A percentile compares a stretch with the other conserved stretches of the same genome.
These are phyloP conservation scores for Fusarium sp. DNA, from an alignment of 2,329 filamentous ascomycete genomes.

Conservation along the genomic window DNA sequence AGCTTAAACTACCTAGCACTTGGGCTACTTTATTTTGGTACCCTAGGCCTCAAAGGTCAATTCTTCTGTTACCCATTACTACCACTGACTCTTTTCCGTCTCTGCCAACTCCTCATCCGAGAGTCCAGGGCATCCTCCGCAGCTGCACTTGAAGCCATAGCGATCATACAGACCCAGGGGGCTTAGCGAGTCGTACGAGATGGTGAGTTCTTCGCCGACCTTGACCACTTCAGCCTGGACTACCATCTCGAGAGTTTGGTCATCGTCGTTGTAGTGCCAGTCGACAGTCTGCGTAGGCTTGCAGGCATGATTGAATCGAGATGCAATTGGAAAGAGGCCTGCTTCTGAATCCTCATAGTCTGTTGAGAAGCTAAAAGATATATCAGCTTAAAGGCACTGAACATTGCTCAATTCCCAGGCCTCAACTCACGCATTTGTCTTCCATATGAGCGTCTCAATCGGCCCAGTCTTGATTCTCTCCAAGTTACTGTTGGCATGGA, in stretches of 20 bases:
- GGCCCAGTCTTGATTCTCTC: constrained; percentile 48
- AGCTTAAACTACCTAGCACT: background rate
- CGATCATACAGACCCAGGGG: constrained; percentile 54
- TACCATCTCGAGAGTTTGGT: constrained; percentile 56
- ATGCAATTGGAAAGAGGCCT: constrained; percentile 62
- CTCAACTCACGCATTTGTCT: constrained; percentile 60
- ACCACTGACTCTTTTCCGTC: background rate
- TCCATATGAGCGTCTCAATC: constrained; percentile 48
- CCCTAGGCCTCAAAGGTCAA: background rate
- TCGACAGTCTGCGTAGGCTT: constrained; percentile 55
- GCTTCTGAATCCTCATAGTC: constrained; percentile 43
- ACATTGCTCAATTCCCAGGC: background rate
- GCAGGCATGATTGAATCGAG: constrained; percentile 71
- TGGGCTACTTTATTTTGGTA: background rate
- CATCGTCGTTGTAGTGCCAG: constrained; percentile 55
- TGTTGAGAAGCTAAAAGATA: constrained; percentile 45
- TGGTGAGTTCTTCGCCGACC: constrained; percentile 62
- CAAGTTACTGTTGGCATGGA: constrained; percentile 53
- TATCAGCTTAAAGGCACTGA: background rate
- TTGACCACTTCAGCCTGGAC: constrained; percentile 51
- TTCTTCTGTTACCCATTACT: background rate
- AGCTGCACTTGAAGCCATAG: constrained; percentile 66
- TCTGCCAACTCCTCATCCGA: constrained; percentile 27
- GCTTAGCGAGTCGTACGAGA: constrained; percentile 58
- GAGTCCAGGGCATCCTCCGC: constrained; percentile 57